Evolutionary conservation across 2,329 filamentous ascomycete species (phyloP), one percentile per base, ranked within the genome.

Genomic region (Elsinoe australis): DNA sequence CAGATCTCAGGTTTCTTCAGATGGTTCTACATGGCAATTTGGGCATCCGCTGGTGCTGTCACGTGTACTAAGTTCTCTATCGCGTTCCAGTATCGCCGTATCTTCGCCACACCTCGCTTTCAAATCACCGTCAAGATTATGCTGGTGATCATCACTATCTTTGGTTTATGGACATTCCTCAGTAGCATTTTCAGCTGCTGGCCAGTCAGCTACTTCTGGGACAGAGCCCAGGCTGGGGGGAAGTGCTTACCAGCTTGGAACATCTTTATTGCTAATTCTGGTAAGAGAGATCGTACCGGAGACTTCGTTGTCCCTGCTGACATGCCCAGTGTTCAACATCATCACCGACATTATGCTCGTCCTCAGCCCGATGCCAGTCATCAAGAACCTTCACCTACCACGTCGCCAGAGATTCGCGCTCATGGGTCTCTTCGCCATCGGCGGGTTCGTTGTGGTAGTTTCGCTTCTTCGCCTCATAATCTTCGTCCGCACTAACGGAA

Each of bases 11-110:
- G n/a, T n/a, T n/a, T n/a, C n/a, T n/a, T n/a, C n/a, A n/a, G n/a
- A n/a, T n/a, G n/a, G n/a, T n/a, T n/a, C n/a, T n/a, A n/a, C 29
- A 32, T 32, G 29, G 12, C 29, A n/a, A n/a, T 8, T 32, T 12
- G 29, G 29, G 12, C 10, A 32, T 32, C 12, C 29, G n/a, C 9
- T 32, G 29, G 29, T 32, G 29, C 29, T 32, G 17, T 7, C 17
- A 15, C 29, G 29, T 32, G 29, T 32, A 56, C 57, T 18, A 65
- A 65, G 51, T 52, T 60, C 42, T 62, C 61, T 1, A 63, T 65
- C 26, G 47, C 64, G n/a, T 46, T 64, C 19, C 62, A 64, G 47
- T 65, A 64, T 42, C 51, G 59, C 6, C 58, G 60, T 24, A 60
- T 65, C 47, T 65, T 65, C 29, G 53, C 58, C 4, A 53, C n/a